A percentile compares a stretch with the other conserved stretches of the same genome.
phyloP scores from a whole-genome alignment of 768 basidiomycete genomes.

The Steccherinum ochraceum region DNA sequence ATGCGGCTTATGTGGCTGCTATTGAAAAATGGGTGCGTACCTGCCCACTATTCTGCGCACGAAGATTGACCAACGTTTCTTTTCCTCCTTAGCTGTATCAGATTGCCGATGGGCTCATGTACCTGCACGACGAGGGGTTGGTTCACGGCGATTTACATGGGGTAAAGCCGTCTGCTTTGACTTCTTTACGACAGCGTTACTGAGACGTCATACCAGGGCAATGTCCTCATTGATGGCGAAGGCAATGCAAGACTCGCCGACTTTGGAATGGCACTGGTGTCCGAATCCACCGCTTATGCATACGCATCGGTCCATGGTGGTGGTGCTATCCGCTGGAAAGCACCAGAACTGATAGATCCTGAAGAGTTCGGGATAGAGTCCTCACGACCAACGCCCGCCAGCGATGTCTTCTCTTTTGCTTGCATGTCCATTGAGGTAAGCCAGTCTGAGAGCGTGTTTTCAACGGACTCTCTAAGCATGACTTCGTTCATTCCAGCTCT shows the following conservation, averaged over 20 bases:
- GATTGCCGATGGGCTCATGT: constrained; percentile 2
- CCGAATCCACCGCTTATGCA: neutral
- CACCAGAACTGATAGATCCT: constrained; percentile 5
- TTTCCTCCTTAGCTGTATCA: neutral
- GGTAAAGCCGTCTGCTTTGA: neutral
- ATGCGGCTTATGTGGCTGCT: neutral
- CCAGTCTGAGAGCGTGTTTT: neutral
- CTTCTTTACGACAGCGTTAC: neutral
- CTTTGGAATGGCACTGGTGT: constrained; percentile 4
- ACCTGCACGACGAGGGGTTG: constrained; percentile 4
- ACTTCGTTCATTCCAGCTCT: neutral
- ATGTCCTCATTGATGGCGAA: constrained; percentile 5
- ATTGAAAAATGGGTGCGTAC: neutral
- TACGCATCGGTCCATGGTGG: neutral
- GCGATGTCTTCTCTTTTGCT: constrained; percentile 6
- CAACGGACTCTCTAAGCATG: neutral
- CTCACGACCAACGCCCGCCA: neutral
- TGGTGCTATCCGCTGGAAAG: neutral
- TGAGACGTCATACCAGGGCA: neutral
- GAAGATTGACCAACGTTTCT: neutral
- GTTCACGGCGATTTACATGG: constrained; percentile 8
- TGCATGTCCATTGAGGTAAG: constrained; percentile 4
- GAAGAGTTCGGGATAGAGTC: neutral
- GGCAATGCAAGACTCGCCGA: constrained; percentile 1
- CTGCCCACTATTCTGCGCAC: no score